A percentile compares a stretch with the other conserved stretches of the same genome.
phyloP scores from a whole-genome alignment of 2,329 filamentous ascomycete genomes.

The Xylaria sp. region DNA sequence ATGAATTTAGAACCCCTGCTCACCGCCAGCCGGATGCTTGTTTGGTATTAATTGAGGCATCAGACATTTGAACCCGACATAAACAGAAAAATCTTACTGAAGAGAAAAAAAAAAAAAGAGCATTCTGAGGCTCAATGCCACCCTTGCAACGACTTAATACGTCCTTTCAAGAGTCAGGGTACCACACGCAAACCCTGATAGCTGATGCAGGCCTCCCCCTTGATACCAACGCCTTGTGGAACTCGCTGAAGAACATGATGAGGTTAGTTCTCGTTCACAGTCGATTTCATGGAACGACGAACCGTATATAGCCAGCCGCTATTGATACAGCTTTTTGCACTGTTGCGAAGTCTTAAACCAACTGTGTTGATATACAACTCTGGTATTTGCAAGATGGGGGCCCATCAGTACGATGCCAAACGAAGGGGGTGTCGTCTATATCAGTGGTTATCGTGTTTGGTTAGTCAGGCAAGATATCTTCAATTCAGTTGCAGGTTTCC shows the following conservation, averaged over 20 bases:
- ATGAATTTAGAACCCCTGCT: constrained; percentile 11
- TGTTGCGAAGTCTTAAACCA: background rate
- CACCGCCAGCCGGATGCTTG: constrained; percentile 16
- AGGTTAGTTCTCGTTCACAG: constrained; percentile 3
- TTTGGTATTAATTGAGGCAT: constrained; percentile 17
- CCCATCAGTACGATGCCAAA: constrained; percentile 4
- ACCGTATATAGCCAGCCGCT: constrained; percentile 9
- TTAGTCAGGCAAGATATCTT: constrained; percentile 21
- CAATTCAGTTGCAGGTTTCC: constrained; percentile 3
- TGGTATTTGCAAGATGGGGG: constrained; percentile 5
- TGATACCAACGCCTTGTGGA: constrained; percentile 9
- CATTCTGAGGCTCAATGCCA: constrained; percentile 9
- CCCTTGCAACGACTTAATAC: background rate
- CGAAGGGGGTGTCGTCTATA: constrained; percentile 16
- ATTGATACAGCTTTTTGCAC: constrained; percentile 9
- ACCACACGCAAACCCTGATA: constrained; percentile 1
- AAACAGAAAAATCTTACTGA: constrained; percentile 1
- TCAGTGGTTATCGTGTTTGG: constrained; percentile 19
- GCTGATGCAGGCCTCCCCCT: background rate
- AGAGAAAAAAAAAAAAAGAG: constrained; percentile 4
- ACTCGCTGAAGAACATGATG: constrained; percentile 15
- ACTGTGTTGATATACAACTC: background rate
- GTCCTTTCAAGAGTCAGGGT: background rate
- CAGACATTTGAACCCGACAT: background rate
- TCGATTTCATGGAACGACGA: constrained; percentile 1